Percentiles rank a stretch among this genome's conserved stretches.
Conservation (phyloP, 345 rosid species). For the Syzygium jambos region DNA sequence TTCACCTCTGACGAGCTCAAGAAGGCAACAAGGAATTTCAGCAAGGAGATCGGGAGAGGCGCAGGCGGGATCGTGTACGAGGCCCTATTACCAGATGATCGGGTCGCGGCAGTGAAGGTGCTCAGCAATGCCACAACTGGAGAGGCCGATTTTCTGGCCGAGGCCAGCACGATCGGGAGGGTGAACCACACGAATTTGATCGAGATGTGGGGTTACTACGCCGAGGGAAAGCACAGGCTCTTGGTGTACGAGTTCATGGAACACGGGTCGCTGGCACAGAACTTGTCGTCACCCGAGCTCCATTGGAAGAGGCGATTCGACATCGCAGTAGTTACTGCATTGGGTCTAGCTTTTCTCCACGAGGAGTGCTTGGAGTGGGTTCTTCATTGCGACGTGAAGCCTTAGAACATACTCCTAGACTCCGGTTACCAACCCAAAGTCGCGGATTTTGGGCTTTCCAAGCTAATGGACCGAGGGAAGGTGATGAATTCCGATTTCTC, state of each 20-base stretch:
- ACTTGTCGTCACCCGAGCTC: no score
- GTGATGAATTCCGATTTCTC: slow-evolving; percentile 1
- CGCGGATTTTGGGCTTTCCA: slow-evolving; percentile 15
- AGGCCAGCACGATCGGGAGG: slow-evolving; percentile 16
- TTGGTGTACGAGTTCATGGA: no score
- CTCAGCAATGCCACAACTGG: slow-evolving; percentile 7
- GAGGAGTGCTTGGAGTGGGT: no score
- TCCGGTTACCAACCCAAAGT: slow-evolving; percentile 13
- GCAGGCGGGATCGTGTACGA: slow-evolving; percentile 15
- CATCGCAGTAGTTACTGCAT: no score
- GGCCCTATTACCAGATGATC: slow-evolving; percentile 1
- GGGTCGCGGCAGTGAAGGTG: slow-evolving; percentile 12
- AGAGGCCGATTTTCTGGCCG: slow-evolving; percentile 18
- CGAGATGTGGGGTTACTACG: slow-evolving; percentile 9
- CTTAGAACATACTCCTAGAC: slow-evolving; percentile 13
- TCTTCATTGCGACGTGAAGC: slow-evolving; percentile 5
- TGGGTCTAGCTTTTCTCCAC: no score
- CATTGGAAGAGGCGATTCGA: no score
- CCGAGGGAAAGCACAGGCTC: no score
- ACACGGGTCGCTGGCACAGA: no score
- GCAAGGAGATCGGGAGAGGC: slow-evolving; percentile 14
- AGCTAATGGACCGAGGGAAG: slow-evolving; percentile 6
- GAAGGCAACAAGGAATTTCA: slow-evolving; percentile 12
- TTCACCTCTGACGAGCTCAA: slow-evolving; percentile 8
- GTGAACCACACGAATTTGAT: slow-evolving; percentile 21